Conservation (phyloP, 768 basidiomycete genomes). For the Aureoboletus auriporus region DNA sequence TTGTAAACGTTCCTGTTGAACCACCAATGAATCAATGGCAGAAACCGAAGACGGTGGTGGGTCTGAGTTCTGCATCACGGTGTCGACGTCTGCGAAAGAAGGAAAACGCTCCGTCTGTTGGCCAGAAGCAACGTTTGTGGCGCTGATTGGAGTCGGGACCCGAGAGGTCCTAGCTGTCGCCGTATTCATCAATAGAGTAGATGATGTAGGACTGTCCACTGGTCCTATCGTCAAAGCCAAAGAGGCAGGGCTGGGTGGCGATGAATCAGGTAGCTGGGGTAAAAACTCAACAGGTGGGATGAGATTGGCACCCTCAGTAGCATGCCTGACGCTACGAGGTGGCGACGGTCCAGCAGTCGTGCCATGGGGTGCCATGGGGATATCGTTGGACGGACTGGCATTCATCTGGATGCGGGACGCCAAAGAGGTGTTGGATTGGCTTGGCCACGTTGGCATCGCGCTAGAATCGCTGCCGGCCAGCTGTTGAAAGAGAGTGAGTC, state of each 20-base stretch:
- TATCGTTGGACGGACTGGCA: background rate
- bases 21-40: slow-evolving; percentile 4
- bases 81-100: background rate
- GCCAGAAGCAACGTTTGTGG: background rate
- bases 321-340: background rate
- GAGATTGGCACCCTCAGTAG: slow-evolving; percentile 9
- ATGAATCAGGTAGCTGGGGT: slow-evolving; percentile 14
- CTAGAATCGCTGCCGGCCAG: slow-evolving; percentile 7
- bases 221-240: background rate
- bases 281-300: slow-evolving; percentile 32
- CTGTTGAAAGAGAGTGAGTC: slow-evolving; percentile 22
- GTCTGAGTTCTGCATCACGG: background rate
- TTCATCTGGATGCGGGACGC: slow-evolving; percentile 24
- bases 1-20: slow-evolving; percentile 13
- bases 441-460: background rate
- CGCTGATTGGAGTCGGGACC: background rate
- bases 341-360: background rate
- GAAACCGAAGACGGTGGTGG: background rate
- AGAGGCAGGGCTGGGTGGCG: slow-evolving; percentile 12
- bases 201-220: background rate
- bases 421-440: slow-evolving; percentile 14
- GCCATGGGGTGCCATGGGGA: background rate
- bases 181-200: background rate
- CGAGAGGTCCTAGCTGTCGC: background rate
- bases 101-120: background rate